phyloP scores from a whole-genome alignment of 306 rosid genomes.

The Ammopiptanthus mongolicus region DNA sequence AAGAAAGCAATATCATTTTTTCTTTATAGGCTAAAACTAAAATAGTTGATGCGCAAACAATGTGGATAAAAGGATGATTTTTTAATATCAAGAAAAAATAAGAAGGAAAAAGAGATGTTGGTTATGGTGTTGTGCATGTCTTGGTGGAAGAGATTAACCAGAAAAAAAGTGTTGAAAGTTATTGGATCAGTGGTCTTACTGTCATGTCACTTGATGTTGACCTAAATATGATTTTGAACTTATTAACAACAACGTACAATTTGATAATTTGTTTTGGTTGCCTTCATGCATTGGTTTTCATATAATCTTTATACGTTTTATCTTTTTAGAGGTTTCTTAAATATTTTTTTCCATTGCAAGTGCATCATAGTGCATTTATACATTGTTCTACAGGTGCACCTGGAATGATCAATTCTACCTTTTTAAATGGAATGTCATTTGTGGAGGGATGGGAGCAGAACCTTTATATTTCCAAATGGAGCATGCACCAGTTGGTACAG shows the following conservation, averaged over 20 bases:
- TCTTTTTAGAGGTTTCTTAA: not conserved
- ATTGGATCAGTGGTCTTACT: not conserved
- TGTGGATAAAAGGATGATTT: too few species aligned
- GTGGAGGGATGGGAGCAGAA: constrained; percentile 92
- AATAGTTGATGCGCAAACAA: too few species aligned
- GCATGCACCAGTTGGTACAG: constrained; percentile 96
- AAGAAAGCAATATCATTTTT: too few species aligned
- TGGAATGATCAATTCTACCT: constrained; percentile 64
- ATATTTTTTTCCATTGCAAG: not conserved
- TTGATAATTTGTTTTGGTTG: not conserved
- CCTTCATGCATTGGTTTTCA: constrained; percentile 7
- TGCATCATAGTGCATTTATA: constrained; percentile 9
- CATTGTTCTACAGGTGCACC: constrained; percentile 79
- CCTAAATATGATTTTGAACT: constrained; percentile 9
- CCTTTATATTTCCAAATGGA: constrained; percentile 90
- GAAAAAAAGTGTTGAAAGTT: not conserved
- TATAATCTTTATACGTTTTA: not conserved
- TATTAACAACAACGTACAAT: not conserved
- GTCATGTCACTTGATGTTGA: not conserved
- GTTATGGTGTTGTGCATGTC: too few species aligned
- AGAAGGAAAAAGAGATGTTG: too few species aligned
- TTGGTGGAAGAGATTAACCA: too few species aligned
- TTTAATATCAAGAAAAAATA: too few species aligned
- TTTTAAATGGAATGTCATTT: constrained; percentile 92
- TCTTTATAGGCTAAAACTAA: too few species aligned